Percentiles rank a stretch among this genome's conserved stretches.
Conservation (phyloP, 306 rosid genomes). For the Astragalus membranaceus region DNA sequence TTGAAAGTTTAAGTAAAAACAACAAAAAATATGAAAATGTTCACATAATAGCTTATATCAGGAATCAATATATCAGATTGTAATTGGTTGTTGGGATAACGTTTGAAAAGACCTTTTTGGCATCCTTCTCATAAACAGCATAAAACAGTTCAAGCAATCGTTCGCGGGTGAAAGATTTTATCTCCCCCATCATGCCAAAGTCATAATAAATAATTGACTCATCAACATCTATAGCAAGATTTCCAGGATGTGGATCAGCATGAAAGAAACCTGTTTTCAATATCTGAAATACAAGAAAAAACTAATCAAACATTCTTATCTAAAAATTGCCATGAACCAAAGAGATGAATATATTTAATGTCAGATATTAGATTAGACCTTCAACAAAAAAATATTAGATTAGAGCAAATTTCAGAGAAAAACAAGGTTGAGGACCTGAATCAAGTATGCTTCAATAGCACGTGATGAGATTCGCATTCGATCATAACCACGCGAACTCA, state of each 20-base stretch:
- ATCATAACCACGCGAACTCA: conserved; percentile 58
- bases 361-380: not conserved
- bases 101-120: conserved; percentile 54
- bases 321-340: not conserved
- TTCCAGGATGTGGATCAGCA: conserved; percentile 98
- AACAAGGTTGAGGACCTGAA: conserved; percentile 55
- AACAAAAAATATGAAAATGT: not conserved
- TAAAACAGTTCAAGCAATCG: conserved; percentile 86
- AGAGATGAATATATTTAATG: conserved; percentile 4
- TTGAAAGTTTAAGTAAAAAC: conserved; percentile 13
- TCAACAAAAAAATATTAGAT: too few relatives aligned
- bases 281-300: conserved; percentile 44
- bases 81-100: not conserved
- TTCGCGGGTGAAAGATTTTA: conserved; percentile 82
- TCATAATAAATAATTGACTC: conserved; percentile 84
- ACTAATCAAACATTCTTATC: not conserved
- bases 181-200: conserved; percentile 98
- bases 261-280: conserved; percentile 92
- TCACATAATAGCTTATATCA: conserved; percentile 5
- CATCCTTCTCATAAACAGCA: conserved; percentile 82
- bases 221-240: conserved; percentile 77
- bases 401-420: not conserved
- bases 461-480: conserved; percentile 61
- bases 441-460: conserved; percentile 83
- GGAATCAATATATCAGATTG: not conserved